Percentiles rank a stretch among this genome's conserved stretches.
These are phyloP conservation scores for Ceratocystiopsis minuta DNA, from an alignment of 2,329 filamentous ascomycete genomes.

Conservation along the genomic window DNA sequence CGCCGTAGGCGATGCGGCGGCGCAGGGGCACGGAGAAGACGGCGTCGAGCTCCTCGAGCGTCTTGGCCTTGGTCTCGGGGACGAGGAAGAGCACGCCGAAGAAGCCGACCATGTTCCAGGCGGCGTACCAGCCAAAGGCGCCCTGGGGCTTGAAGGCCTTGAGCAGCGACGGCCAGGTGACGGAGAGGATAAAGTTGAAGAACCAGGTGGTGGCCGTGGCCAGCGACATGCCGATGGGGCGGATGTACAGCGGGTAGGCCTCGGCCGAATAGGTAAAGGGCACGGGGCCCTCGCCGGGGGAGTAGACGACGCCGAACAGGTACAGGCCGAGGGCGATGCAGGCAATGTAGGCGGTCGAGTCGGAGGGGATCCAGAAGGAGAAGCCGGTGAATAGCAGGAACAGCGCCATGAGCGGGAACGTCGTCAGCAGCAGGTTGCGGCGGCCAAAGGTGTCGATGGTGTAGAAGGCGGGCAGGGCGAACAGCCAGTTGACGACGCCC, in stretches of 20 bases:
- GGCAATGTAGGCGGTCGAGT: constrained; percentile 20
- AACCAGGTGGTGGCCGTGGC: constrained; percentile 34
- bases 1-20: constrained; percentile 10
- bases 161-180: constrained; percentile 29
- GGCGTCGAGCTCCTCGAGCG: constrained; percentile 21
- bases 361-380: constrained; percentile 25
- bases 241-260: constrained; percentile 45
- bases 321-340: constrained; percentile 31
- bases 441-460: constrained; percentile 53
- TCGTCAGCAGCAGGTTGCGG: constrained; percentile 42
- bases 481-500: constrained; percentile 47
- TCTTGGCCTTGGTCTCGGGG: constrained; percentile 22
- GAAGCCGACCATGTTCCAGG: constrained; percentile 29
- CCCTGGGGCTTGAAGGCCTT: constrained; percentile 26
- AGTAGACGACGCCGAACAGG: constrained; percentile 31
- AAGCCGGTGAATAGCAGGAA: constrained; percentile 29
- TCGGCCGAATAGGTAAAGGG: constrained; percentile 52
- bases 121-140: constrained; percentile 30
- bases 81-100: constrained; percentile 21
- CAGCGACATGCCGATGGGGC: constrained; percentile 42
- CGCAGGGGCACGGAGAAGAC: constrained; percentile 17
- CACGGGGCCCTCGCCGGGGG: constrained; percentile 42
- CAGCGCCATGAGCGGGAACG: constrained; percentile 46
- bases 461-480: constrained; percentile 43
- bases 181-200: constrained; percentile 23